Percentiles rank a stretch among this genome's conserved stretches.
Evolutionary conservation across 2,329 filamentous ascomycete species (phyloP).

Genomic region (Ascochyta lentis): DNA sequence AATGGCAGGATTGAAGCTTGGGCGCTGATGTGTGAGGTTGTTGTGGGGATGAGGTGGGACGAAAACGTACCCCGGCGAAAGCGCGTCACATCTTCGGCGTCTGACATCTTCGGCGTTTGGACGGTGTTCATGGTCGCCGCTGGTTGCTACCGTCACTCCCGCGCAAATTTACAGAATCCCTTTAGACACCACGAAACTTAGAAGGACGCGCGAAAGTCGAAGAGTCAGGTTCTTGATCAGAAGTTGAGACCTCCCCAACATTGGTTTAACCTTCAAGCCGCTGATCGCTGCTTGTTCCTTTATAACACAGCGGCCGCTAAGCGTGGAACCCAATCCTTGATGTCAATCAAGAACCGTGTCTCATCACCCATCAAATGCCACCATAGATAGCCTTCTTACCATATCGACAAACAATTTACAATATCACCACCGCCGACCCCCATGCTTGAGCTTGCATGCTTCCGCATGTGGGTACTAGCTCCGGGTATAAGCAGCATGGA

Average conservation of each 20-base stretch:
- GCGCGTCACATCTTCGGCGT: neutral
- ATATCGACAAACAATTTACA: neutral
- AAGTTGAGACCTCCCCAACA: neutral
- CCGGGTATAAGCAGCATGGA: slow-evolving; percentile 4
- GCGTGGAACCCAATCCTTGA: neutral
- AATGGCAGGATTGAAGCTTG: neutral
- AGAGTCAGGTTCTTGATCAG: neutral
- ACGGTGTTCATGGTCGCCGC: neutral
- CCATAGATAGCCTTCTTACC: neutral
- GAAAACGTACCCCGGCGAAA: slow-evolving; percentile 4
- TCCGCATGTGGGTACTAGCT: slow-evolving; percentile 12
- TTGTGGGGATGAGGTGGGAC: slow-evolving; percentile 5
- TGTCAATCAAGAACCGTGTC: neutral
- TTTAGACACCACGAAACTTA: neutral
- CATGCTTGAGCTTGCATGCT: slow-evolving; percentile 3
- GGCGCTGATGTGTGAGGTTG: slow-evolving; percentile 2
- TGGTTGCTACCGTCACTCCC: neutral
- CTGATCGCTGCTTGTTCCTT: neutral
- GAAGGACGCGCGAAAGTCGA: too few species aligned
- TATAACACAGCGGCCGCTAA: neutral
- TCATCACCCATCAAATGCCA: neutral
- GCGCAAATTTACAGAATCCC: too few species aligned
- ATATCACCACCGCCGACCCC: neutral
- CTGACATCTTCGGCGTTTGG: neutral
- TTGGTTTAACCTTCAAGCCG: neutral